Conservation (phyloP, 768 basidiomycete species). For the Xerocomellus chrysenteron region DNA sequence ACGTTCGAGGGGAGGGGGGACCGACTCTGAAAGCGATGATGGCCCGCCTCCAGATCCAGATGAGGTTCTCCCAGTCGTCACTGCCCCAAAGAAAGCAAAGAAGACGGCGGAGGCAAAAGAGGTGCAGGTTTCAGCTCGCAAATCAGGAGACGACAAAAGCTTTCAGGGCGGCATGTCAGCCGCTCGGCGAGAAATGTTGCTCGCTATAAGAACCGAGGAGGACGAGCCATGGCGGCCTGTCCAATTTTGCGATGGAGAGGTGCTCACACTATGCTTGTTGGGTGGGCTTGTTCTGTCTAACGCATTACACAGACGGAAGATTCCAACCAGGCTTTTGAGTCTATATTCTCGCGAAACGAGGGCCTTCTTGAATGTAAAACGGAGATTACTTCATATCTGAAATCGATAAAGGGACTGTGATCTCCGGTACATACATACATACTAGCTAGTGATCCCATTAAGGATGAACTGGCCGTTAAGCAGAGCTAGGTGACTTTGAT, state of each 20-base stretch:
- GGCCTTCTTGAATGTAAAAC: conserved; percentile 53
- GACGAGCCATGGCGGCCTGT: conserved; percentile 75
- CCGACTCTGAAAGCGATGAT: conserved; percentile 73
- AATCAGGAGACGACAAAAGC: conserved; percentile 60
- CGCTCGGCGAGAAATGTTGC: conserved; percentile 74
- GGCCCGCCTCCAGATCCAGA: conserved; percentile 81
- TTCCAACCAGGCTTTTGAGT: conserved; percentile 56
- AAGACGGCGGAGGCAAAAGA: conserved; percentile 63
- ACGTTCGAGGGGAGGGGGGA: conserved; percentile 46
- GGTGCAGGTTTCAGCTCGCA: conserved; percentile 74
- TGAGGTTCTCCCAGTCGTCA: conserved; percentile 49
- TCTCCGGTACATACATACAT: neutral
- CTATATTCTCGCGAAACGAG: conserved; percentile 59
- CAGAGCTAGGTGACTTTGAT: neutral
- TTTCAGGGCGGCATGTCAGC: conserved; percentile 65
- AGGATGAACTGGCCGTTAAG: neutral
- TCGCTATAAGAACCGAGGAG: conserved; percentile 69
- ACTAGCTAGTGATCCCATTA: neutral
- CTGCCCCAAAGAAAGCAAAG: conserved; percentile 55
- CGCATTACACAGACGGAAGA: conserved; percentile 49
- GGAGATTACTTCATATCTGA: conserved; percentile 56
- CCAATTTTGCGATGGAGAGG: conserved; percentile 64
- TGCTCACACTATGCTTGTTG: conserved; percentile 33
- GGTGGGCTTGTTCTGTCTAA: conserved; percentile 7
- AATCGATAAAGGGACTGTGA: conserved; percentile 55